phyloP scores from a whole-genome alignment of 2,329 filamentous ascomycete species.

The Paradendryphiella salina region DNA sequence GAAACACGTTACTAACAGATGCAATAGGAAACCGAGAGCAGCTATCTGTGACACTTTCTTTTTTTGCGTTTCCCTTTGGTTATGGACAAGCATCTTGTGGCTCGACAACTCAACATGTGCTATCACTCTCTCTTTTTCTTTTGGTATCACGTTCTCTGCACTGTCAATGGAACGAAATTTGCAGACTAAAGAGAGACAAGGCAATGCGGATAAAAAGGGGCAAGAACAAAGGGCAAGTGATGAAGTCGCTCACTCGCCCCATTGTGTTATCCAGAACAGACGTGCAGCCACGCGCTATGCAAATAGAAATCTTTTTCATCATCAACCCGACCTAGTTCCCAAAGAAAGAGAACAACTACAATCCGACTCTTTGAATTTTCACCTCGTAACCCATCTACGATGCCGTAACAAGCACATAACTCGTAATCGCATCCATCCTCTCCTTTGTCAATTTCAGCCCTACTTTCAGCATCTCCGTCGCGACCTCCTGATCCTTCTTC shows the following conservation, averaged over 20 bases:
- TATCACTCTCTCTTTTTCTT: not conserved
- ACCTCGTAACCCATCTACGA: conserved; percentile 18
- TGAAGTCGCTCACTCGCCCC: no score
- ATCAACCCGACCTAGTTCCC: not conserved
- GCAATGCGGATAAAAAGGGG: no score
- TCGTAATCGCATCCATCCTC: conserved; percentile 74
- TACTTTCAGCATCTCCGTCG: conserved; percentile 79
- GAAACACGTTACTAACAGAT: not conserved
- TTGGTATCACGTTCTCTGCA: no score
- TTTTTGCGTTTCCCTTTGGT: not conserved
- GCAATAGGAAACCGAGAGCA: conserved; percentile 2
- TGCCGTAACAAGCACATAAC: conserved; percentile 45
- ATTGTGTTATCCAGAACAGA: no score
- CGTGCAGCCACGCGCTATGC: not conserved
- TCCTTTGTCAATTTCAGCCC: conserved; percentile 94
- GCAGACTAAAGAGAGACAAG: no score
- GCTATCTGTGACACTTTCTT: not conserved
- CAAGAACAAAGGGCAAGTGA: no score
- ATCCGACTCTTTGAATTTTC: not conserved
- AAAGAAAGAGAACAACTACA: not conserved
- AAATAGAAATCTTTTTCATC: not conserved
- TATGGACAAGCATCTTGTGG: no score
- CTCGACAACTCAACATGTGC: no score
- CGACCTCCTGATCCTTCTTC: conserved; percentile 72
- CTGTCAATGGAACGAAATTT: no score